Evolutionary conservation across 2,329 filamentous ascomycete species (phyloP).

Genomic region (Botrytis byssoidea): DNA sequence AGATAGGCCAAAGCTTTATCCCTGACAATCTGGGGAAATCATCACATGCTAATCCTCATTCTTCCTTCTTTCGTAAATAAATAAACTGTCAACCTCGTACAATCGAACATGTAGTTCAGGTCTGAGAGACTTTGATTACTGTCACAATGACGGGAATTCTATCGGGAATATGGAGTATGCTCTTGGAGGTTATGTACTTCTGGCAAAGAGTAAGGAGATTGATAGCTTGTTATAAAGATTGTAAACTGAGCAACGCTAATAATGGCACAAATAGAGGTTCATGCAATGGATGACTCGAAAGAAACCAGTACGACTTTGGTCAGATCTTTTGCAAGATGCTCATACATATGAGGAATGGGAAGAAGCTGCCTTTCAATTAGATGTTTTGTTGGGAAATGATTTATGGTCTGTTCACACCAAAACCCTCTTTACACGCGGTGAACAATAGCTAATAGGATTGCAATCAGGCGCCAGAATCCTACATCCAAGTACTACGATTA

Average conservation of each 20-base stretch:
- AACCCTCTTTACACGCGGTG: background rate
- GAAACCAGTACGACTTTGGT: constrained; percentile 63
- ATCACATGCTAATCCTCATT: constrained; percentile 19
- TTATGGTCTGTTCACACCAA: constrained; percentile 58
- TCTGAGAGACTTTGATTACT: background rate
- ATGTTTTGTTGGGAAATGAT: constrained; percentile 76
- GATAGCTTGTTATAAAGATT: constrained; percentile 8
- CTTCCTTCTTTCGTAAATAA: background rate
- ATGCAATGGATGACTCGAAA: constrained; percentile 65
- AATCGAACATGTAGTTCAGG: background rate
- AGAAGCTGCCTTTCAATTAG: constrained; percentile 77
- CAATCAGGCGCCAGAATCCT: constrained; percentile 72
- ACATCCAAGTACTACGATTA: constrained; percentile 83
- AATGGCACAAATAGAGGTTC: constrained; percentile 56
- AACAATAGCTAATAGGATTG: background rate
- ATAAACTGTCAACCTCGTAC: background rate
- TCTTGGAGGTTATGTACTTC: constrained; percentile 60
- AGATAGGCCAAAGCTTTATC: constrained; percentile 18
- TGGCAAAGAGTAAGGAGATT: constrained; percentile 54
- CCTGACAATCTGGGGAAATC: constrained; percentile 19
- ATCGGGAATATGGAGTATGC: constrained; percentile 53
- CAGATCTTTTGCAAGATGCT: constrained; percentile 64
- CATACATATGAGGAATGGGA: constrained; percentile 83
- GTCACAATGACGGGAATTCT: constrained; percentile 35
- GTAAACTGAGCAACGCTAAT: background rate